Evolutionary conservation across 805 yeast genomes (phyloP), one percentile per base, ranked within the genome.

Genomic region (Yarrowia phangngaensis): DNA sequence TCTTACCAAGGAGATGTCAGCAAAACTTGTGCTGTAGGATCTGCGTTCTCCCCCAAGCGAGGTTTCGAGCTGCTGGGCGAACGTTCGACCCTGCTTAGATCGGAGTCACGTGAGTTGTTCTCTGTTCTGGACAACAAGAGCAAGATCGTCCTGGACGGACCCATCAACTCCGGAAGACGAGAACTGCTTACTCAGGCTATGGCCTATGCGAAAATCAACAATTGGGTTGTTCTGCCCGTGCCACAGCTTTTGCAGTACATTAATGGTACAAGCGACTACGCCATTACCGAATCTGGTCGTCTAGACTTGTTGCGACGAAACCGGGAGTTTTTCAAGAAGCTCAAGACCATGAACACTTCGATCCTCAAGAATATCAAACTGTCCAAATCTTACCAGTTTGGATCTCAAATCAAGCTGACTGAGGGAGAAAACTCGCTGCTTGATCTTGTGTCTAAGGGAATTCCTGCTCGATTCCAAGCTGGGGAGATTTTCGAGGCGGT

Each of bases 11-110:
- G 35, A 9, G 28, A 29, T 11, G 48, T 41, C 6, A 19, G 35
- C 29, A 29, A 29, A 22, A 8, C 35, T 4, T 20, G 27, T 6
- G 8, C 16, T 4, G 13, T 41, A 6, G 35, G 35, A 4, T 20
- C 35, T 2, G 48, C 17, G 8, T 41, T 41, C 7, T 15, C 29
- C 4, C 48, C 35, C 48, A 29, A 41, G 15, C 48, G 48, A 5
- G 48, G 48, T 6, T 41, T 41, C 15, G 48, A 41, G 35, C 29
- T 41, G 19, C 29, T 41, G 13, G 35, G 48, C 4, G 48, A 41
- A 8, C 48, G 48, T 8, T 7, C 48, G 11, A 41, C 48, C 15
- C 35, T 41, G 29, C 34, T 41, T 27, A 11, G 48, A 29, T 15
- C 14, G n/a, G 28, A 41, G 35, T 29, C 35, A 3, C 26, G 20